Conservation (phyloP, 1,284 basidiomycete species). For the Cutaneotrichosporon dermatis region DNA sequence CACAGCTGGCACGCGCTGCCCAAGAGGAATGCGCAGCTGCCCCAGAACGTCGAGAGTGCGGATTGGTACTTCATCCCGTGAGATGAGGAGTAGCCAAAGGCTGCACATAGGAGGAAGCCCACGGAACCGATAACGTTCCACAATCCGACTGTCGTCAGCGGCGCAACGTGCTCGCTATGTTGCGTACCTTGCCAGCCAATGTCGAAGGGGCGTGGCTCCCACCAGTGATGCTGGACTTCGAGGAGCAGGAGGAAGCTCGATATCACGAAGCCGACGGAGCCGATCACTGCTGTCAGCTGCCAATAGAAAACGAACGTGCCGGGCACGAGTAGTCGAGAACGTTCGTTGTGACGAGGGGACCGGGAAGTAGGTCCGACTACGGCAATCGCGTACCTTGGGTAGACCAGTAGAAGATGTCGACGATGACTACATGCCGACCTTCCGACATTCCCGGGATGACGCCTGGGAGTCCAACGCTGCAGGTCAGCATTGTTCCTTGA, state of each 20-base stretch:
- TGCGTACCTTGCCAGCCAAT: conserved; percentile 57
- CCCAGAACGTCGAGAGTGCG: conserved; percentile 58
- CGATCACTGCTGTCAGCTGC: conserved; percentile 53
- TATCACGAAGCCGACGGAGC: conserved; percentile 58
- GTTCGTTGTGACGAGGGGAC: not conserved
- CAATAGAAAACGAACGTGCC: not conserved
- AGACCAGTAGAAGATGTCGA: conserved; percentile 53
- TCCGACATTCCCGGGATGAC: conserved; percentile 46
- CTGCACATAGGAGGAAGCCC: conserved; percentile 58
- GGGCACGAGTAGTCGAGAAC: no score
- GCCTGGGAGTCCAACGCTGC: conserved; percentile 54
- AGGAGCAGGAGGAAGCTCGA: conserved; percentile 56
- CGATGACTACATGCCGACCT: conserved; percentile 30
- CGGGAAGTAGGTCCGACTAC: not conserved
- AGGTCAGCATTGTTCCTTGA: no score
- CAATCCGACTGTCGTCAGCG: not conserved
- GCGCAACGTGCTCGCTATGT: not conserved
- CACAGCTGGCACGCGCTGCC: conserved; percentile 57
- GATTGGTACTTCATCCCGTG: conserved; percentile 53
- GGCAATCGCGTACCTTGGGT: conserved; percentile 37
- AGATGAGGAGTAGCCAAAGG: conserved; percentile 53
- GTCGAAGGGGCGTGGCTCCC: conserved; percentile 38
- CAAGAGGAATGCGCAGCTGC: conserved; percentile 60
- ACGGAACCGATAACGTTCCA: conserved; percentile 48
- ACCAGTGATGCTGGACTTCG: conserved; percentile 59